Evolutionary conservation across 306 rosid species (phyloP), one percentile per base, ranked within the genome.

Genomic region (Gleditsia sinensis): DNA sequence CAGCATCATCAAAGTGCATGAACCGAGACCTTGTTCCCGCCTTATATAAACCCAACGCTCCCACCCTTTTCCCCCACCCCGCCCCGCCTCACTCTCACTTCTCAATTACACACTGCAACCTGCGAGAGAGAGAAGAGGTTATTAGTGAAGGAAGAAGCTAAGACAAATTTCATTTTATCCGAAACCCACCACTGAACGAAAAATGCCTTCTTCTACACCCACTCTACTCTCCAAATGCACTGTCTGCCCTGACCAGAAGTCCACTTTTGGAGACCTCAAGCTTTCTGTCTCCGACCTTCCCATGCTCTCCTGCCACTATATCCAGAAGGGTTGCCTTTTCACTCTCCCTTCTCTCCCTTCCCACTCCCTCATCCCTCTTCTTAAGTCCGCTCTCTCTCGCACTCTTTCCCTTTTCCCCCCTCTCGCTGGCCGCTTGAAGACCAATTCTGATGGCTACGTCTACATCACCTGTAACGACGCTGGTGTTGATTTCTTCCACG

Each of bases 231-330:
- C 94, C 19, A 79, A 81, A 30, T 84, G 81, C 84, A 87, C 67
- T 0, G 90, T 94, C 25, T 59, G 53, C 48, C 98, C 98, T 1
- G 76, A 93, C 48, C 66, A 42, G 0, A 81, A 72, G 0, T 93
- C 97, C 28, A 28, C 84, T 0, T 5, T 87, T 1, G 66, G 33
- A 27, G 81, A 86, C 67, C 82, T 93, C 1, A 85, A 82, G 61
- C 96, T 93, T 74, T 89, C 98, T 0, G 88, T 89, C 58, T 89
- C 98, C 16, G 98, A 93, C 79, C 96, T 93, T 11, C 93, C 90
- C 62, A 93, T 93, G 96, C 85, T 93, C 12, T 83, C 86, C 12
- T 80, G 88, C 21, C 98, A 93, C 71, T 94, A 91, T 72, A 94
- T 94, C 75, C 97, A 94, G 66, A 94, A 94, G 62, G 98, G 98